Conservation (phyloP, 2,329 filamentous ascomycete genomes). For the Helotiales sp. region DNA sequence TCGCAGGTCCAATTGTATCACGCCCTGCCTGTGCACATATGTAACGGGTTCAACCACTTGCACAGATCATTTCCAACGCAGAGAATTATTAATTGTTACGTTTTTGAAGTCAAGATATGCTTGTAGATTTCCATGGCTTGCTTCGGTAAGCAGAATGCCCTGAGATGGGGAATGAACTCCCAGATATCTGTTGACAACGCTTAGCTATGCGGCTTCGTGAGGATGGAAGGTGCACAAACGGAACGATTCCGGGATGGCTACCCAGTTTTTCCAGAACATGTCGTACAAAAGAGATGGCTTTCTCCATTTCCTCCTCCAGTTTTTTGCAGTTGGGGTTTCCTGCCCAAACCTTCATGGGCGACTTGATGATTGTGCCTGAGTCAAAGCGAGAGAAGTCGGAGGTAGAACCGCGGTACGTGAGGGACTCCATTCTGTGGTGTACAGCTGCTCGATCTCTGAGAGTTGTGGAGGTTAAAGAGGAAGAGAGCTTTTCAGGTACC, state of each 20-base stretch:
- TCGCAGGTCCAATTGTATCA: constrained; percentile 1
- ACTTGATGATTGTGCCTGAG: constrained; percentile 19
- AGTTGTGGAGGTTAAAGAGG: background rate
- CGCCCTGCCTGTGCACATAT: constrained; percentile 4
- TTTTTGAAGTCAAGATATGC: background rate
- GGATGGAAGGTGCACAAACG: constrained; percentile 12
- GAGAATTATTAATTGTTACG: background rate
- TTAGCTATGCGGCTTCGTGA: constrained; percentile 12
- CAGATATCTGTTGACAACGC: background rate
- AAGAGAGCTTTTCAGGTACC: constrained; percentile 10
- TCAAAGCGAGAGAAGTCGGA: constrained; percentile 23
- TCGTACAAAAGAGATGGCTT: constrained; percentile 15
- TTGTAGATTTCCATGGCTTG: constrained; percentile 1
- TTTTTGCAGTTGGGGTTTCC: constrained; percentile 21
- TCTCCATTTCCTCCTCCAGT: constrained; percentile 19
- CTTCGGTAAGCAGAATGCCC: background rate
- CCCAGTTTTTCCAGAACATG: constrained; percentile 16
- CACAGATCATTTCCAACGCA: constrained; percentile 1
- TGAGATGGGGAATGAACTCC: background rate
- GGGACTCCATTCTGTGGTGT: constrained; percentile 20
- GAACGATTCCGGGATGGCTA: constrained; percentile 15
- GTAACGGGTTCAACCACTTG: background rate
- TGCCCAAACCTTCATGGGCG: constrained; percentile 18
- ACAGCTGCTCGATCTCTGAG: constrained; percentile 6
- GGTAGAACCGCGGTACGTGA: constrained; percentile 21